Conservation (phyloP, 257 asterid species). For the Hygrophila difformis region DNA sequence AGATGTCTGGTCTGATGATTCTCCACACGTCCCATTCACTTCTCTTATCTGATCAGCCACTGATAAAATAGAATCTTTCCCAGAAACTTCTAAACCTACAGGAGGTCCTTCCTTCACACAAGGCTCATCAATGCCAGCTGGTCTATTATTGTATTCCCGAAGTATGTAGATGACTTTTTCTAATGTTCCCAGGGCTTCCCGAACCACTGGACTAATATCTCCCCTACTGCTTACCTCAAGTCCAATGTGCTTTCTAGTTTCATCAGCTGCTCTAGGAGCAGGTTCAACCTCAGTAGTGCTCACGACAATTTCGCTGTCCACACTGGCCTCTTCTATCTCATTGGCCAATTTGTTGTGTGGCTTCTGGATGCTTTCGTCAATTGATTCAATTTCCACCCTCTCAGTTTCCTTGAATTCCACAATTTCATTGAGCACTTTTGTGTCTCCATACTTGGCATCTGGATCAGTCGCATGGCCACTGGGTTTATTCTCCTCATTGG, state of each 20-base stretch:
- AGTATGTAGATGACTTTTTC: constrained; percentile 46
- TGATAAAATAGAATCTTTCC: constrained; percentile 16
- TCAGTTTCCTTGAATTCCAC: constrained; percentile 45
- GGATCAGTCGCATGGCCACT: constrained; percentile 12
- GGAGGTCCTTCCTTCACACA: constrained; percentile 7
- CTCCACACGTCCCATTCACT: constrained; percentile 11
- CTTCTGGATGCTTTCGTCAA: constrained; percentile 14
- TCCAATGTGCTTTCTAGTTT: constrained; percentile 13
- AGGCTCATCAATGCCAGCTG: constrained; percentile 9
- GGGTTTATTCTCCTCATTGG: constrained; percentile 7
- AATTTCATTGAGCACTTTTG: constrained; percentile 28
- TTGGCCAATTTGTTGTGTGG: constrained; percentile 10
- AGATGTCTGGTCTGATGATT: constrained; percentile 21
- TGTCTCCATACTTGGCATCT: constrained; percentile 15
- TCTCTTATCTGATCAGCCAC: constrained; percentile 23
- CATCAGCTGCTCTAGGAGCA: constrained; percentile 15
- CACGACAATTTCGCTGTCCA: constrained; percentile 14
- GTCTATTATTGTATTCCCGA: constrained; percentile 28
- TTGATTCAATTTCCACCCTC: constrained; percentile 16
- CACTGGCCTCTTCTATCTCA: constrained; percentile 19
- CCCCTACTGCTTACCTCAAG: constrained; percentile 14
- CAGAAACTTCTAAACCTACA: constrained; percentile 14
- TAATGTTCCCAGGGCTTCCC: constrained; percentile 51
- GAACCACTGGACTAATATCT: constrained; percentile 31
- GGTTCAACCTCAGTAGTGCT: constrained; percentile 30